Base-by-base conservation (phyloP, 768 basidiomycete genomes). In the Phaffia australis region DNA sequence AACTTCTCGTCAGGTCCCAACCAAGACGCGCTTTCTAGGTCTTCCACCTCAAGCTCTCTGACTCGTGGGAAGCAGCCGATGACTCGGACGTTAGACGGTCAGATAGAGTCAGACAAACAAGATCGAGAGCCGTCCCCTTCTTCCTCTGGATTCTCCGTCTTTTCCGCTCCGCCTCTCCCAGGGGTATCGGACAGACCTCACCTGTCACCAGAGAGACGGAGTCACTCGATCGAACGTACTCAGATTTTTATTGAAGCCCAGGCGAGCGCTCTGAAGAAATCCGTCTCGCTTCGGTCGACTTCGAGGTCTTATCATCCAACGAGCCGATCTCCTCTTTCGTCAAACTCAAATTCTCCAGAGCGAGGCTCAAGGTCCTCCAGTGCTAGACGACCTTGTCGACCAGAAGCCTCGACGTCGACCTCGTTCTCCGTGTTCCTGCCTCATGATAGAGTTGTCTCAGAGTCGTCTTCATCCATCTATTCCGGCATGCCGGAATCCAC, bases 11-110 rank as follows among this genome's bases (percentile, higher is more conserved):
- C 81, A n/a, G 86, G 82, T 0, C 72, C 84, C 9, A 81, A 81
- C 14, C 81, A 82, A 8, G 73, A 73, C 9, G 78, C 4, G 73
- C 74, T 42, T 80, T 81, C 9, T 74, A 80, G 59, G 79, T 79
- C 58, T 80, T 87, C 64, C 84, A 86, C 70, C 81, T 83, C 61
- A 81, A 81, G 69, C 80, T 87, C 60, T 76, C 86, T 46, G 83
- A 82, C 60, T 80, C 79, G 0, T 78, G 87, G 15, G 69, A 49
- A 23, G 50, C 63, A 42, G 78, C 80, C 6, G 87, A 87, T 19
- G 87, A 88, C 65, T 81, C 82, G 35, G 81, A 84, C 48, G 9
- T 42, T 7, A 23, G n/a, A 42, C 8, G n/a, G 7, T 25, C 60
- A 48, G 19, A 23, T 21, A 8, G n/a, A 42, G n/a, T 8, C 27